Conservation (phyloP, 176 grass and related monocot genomes). For the Triticum aestivum region IWGSC_CS_RefSeq_v2.1 NC_057807.1:415366660-415367159, state of each 20-base stretch:
- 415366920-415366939: not conserved
- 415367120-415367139: not conserved
- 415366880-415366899: not conserved
- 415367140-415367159: not conserved
- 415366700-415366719: constrained; percentile 72
- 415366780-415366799: constrained; percentile 90
- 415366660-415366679: constrained; percentile 74
- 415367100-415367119: not conserved
- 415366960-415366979: too few species aligned
- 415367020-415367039: not conserved
- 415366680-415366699: constrained; percentile 67
- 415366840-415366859: constrained; percentile 13
- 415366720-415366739: constrained; percentile 83
- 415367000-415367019: too few species aligned
- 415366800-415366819: constrained; percentile 93
- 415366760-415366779: constrained; percentile 91
- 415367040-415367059: not conserved
- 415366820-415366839: constrained; percentile 47
- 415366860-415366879: constrained; percentile 3
- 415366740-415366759: constrained; percentile 91
- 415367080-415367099: not conserved
- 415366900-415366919: not conserved
- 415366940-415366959: not conserved
- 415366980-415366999: too few species aligned
- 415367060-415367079: constrained; percentile 16